Evolutionary conservation across 805 yeast genomes (phyloP), one percentile per base, ranked within the genome.

Genomic region (Hanseniaspora nectarophila): DNA sequence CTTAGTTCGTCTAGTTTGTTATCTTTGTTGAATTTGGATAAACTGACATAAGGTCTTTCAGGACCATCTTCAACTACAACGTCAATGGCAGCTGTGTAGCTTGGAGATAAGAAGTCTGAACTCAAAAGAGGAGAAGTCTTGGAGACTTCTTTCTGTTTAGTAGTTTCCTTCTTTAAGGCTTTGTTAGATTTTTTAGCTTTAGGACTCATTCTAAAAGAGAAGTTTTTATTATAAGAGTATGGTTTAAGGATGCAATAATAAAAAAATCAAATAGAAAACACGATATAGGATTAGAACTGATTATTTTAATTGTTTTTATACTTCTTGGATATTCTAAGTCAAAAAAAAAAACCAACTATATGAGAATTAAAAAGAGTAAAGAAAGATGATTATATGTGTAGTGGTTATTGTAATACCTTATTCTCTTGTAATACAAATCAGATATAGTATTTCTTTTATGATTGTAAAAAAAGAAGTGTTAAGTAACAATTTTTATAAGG

Each of bases 41-140:
- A 75, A 8, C 72, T 72, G 20, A 83, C 71, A 62, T 68, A 84
- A 7, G 76, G 71, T 59, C 90, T 74, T 38, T 63, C 58, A 4
- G 67, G 67, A 43, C 88, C 89, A 43, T 75, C 60, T 54, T 67
- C 70, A 51, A 72, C 61, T 28, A 71, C 69, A 44, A 77, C 65
- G 52, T 76, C 80, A 5, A 73, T 61, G 15, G 70, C 70, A 5
- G 73, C 70, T 51, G 70, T 72, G 6, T 34, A 47, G 3, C 39
- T 39, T n/a, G 43, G 38, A 9, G 45, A 42, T 26, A 49, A 28
- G 15, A 49, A 20, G 15, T 37, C 39, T 18, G 44, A 12, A 6
- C 26, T 54, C 8, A 55, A 54, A 15, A 55, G 56, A 21, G 53
- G 44, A 12, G 43, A 43, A 16, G 40, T 53, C 13, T 9, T 32